These are phyloP conservation scores for Sanguinoderma infundibulare DNA, from an alignment of 1,284 basidiomycete genomes.

Conservation along the genomic window DNA sequence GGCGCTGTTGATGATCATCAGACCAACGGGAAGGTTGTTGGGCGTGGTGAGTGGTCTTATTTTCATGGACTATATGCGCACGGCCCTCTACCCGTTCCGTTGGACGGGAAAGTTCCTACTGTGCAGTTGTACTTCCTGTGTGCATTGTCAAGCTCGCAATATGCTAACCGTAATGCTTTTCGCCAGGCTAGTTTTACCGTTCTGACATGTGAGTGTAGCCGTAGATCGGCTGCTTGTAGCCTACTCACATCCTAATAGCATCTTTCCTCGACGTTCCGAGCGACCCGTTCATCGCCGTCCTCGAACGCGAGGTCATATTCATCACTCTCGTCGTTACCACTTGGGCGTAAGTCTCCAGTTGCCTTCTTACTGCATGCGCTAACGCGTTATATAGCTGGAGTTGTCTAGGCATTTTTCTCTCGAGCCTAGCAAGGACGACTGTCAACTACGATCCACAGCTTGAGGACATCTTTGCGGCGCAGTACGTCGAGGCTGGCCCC, in stretches of 20 bases:
- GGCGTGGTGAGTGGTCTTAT: slow-evolving; percentile 56
- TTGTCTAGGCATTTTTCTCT: slow-evolving; percentile 68
- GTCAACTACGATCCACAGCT: slow-evolving; percentile 45
- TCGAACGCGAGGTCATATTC: slow-evolving; percentile 74
- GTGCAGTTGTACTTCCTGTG: too few species aligned
- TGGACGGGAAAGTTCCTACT: too few species aligned
- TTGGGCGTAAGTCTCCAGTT: slow-evolving; percentile 62
- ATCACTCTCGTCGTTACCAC: slow-evolving; percentile 52
- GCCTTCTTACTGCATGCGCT: not conserved
- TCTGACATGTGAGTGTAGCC: slow-evolving; percentile 52
- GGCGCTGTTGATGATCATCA: slow-evolving; percentile 67
- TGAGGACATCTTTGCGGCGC: slow-evolving; percentile 46
- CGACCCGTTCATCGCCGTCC: slow-evolving; percentile 68
- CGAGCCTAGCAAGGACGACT: slow-evolving; percentile 58
- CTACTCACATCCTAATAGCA: slow-evolving; percentile 39
- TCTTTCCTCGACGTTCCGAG: slow-evolving; percentile 70
- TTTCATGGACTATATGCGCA: not conserved
- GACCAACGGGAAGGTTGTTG: slow-evolving; percentile 50
- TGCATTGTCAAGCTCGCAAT: not conserved
- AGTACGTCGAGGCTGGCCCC: slow-evolving; percentile 66
- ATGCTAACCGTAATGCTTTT: not conserved
- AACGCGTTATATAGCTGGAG: slow-evolving; percentile 53
- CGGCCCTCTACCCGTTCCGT: not conserved
- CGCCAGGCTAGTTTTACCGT: slow-evolving; percentile 68
- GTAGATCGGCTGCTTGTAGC: not conserved